A percentile compares a stretch with the other conserved stretches of the same genome.
Evolutionary conservation across 129 eudicot species (phyloP).

Genomic region (Pittosporum tobira): DNA sequence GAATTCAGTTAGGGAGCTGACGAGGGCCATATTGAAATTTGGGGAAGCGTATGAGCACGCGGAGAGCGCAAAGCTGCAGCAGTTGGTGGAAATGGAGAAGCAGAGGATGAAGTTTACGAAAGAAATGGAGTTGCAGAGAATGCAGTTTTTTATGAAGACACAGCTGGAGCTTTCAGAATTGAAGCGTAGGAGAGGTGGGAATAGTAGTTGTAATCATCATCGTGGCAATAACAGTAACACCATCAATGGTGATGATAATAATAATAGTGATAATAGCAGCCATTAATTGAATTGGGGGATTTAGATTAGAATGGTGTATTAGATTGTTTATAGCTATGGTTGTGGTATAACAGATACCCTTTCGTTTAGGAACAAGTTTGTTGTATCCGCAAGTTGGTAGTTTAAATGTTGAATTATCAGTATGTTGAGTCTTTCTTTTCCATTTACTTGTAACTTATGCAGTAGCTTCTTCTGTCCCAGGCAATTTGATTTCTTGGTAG

Average conservation of each 20-base stretch:
- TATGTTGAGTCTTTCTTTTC: too few relatives aligned
- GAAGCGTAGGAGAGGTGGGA: conserved; percentile 37
- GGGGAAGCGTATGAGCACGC: conserved; percentile 69
- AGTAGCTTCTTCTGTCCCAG: too few relatives aligned
- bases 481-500: too few relatives aligned
- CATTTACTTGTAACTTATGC: too few relatives aligned
- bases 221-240: conserved; percentile 21
- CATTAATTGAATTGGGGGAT: conserved; percentile 31
- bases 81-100: conserved; percentile 77
- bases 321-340: conserved; percentile 4
- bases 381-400: conserved; percentile 20
- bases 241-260: too few relatives aligned
- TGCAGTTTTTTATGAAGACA: conserved; percentile 75
- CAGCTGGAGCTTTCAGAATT: conserved; percentile 72
- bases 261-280: conserved; percentile 67
- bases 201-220: too few relatives aligned
- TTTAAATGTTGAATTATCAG: background rate
- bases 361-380: conserved; percentile 1
- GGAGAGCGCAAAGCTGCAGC: conserved; percentile 61
- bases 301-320: conserved; percentile 16
- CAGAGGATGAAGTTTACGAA: conserved; percentile 72
- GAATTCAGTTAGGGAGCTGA: conserved; percentile 55
- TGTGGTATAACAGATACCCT: conserved; percentile 5
- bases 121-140: conserved; percentile 63
- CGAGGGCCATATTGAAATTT: conserved; percentile 54